Evolutionary conservation across 192 early-diverging fungal genomes (phyloP), one percentile per base, ranked within the genome.

Genomic region (Coemansia sp.): DNA sequence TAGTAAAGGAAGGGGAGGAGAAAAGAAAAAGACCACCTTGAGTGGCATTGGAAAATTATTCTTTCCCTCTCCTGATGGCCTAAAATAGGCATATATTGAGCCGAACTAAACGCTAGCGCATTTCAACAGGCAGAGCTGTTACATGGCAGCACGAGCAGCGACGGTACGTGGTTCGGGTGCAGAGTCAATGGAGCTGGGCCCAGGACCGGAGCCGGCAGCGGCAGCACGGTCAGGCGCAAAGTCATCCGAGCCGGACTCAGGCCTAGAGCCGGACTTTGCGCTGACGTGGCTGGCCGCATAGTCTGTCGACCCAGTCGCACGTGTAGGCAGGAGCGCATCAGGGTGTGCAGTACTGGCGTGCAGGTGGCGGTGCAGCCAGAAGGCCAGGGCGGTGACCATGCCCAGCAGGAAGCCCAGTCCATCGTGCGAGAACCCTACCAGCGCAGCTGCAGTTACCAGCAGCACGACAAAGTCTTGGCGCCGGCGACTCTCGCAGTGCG

Each of bases 401-500:
- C 93, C 93, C 7, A 84, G 72, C 55, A 91, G 52, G 73, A 93
- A 93, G 6, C 92, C 92, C 43, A 92, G 84, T 25, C 91, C 93
- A 65, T 92, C 93, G 60, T 95, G 91, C 59, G 81, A 80, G 73
- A 90, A 95, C 5, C 87, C 88, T 6, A 92, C 86, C 60, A 92
- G 72, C 32, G 84, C 74, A 5, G 87, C 85, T 0, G 87, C 86
- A 1, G 92, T 95, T 7, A 85, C 65, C 22, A 92, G 69, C 83
- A 92, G 85, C 47, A 92, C 79, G 9, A 87, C 82, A 67, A 87
- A 93, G 61, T 89, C 82, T 53, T 82, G 71, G 60, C 60, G 51
- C 15, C 70, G 69, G 10, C 67, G 68, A 4, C 27, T 19, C 57
- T 83, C 75, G 66, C 68, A 51, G 57, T 65, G 60, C 11, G 69